phyloP scores from a whole-genome alignment of 2,329 filamentous ascomycete species.

The Celoporthe dispersa region DNA sequence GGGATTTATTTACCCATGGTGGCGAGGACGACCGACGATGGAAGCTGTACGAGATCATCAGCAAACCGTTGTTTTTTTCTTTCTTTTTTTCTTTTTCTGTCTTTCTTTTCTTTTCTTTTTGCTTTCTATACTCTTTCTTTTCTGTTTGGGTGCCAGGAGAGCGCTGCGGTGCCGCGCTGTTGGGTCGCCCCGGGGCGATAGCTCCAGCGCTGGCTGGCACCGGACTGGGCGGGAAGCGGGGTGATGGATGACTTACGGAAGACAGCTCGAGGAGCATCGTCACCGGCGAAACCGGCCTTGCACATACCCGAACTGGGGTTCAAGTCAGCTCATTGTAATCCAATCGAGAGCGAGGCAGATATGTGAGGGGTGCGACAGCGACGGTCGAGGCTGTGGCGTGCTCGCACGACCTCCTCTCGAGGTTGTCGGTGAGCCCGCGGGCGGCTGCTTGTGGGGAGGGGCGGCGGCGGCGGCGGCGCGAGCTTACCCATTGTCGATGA shows the following conservation, averaged over 20 bases:
- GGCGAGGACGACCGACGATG: conserved; percentile 98
- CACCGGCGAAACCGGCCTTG: conserved; percentile 99
- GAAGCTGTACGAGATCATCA: conserved; percentile 66
- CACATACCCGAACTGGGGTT: conserved; percentile 97
- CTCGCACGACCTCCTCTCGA: conserved; percentile 23
- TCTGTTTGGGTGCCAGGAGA: neutral
- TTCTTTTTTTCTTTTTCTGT: too few species aligned
- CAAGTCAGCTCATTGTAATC: conserved; percentile 43
- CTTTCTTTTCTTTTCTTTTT: too few species aligned
- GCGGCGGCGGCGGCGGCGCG: conserved; percentile 37
- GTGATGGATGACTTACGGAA: conserved; percentile 81
- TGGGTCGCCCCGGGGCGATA: conserved; percentile 3
- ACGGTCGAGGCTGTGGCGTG: conserved; percentile 12
- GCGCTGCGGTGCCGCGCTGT: conserved; percentile 19
- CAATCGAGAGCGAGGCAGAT: neutral
- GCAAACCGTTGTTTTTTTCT: neutral
- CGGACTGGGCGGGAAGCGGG: conserved; percentile 36
- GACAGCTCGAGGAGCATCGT: conserved; percentile 99
- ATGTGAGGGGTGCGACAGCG: conserved; percentile 6
- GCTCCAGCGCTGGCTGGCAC: conserved; percentile 5
- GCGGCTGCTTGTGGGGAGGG: conserved; percentile 18
- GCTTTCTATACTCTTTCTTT: too few species aligned
- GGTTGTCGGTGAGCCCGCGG: conserved; percentile 42
- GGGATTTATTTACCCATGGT: conserved; percentile 97
- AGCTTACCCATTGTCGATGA: conserved; percentile 99